Evolutionary conservation across 148 eudicot genomes (phyloP).

Genomic region (Beta vulgaris): DNA sequence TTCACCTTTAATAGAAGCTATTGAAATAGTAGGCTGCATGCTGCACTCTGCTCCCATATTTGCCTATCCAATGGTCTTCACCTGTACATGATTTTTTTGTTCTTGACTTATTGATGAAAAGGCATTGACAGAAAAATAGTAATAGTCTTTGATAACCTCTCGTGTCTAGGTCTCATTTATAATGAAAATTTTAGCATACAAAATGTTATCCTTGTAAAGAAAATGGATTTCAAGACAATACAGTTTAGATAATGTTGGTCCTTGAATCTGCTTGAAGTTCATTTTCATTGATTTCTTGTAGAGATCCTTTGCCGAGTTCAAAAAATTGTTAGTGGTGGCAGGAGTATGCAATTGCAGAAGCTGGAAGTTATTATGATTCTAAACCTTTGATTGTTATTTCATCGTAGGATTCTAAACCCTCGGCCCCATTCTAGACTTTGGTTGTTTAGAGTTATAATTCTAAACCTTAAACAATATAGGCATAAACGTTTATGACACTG

Average conservation of each 20-base stretch:
- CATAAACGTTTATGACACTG: too few relatives aligned
- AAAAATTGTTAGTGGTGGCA: not conserved
- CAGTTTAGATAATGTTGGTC: not conserved
- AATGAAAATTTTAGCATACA: not conserved
- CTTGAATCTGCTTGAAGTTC: not conserved
- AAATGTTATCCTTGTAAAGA: not conserved
- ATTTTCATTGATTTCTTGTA: not conserved
- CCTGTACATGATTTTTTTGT: not conserved
- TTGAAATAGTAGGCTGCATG: not conserved
- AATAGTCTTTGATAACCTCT: too few relatives aligned
- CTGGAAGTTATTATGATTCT: too few relatives aligned
- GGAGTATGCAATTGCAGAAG: not conserved
- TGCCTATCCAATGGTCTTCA: not conserved
- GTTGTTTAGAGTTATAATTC: too few relatives aligned
- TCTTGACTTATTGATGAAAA: not conserved
- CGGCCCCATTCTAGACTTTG: too few relatives aligned
- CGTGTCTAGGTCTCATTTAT: not conserved
- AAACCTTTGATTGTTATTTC: too few relatives aligned
- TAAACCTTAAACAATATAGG: too few relatives aligned
- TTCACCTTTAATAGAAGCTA: not conserved
- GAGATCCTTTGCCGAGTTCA: not conserved
- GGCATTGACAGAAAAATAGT: not conserved
- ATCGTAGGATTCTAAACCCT: too few relatives aligned
- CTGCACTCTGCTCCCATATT: not conserved
- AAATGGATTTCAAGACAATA: not conserved